Percentiles rank a stretch among this genome's conserved stretches.
Evolutionary conservation across 2,329 filamentous ascomycete species (phyloP).

Genomic region (Triangularia setosa): DNA sequence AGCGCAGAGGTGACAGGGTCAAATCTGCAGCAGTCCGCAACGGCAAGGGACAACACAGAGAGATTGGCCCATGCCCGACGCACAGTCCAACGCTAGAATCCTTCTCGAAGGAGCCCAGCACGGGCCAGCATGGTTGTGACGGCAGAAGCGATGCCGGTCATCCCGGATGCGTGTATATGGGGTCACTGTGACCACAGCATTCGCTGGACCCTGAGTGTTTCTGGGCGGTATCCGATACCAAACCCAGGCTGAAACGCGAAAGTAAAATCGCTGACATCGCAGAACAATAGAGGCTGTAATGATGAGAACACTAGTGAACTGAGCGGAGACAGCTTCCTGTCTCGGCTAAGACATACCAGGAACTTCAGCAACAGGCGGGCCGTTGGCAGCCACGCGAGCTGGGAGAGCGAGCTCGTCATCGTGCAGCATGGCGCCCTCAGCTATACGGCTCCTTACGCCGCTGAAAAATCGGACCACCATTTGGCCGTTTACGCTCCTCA

Average conservation of each 20-base stretch:
- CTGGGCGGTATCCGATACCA: conserved; percentile 15
- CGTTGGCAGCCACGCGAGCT: neutral
- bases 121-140: conserved; percentile 24
- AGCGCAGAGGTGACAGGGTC: neutral
- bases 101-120: conserved; percentile 34
- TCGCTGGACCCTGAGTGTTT: conserved; percentile 3
- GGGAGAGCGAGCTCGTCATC: conserved; percentile 5
- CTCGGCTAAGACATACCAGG: neutral
- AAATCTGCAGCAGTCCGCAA: conserved; percentile 2
- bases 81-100: conserved; percentile 31
- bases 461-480: neutral
- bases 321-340: neutral
- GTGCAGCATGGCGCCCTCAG: conserved; percentile 6
- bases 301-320: neutral
- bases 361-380: neutral
- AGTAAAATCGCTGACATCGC: neutral
- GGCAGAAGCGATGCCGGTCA: conserved; percentile 20
- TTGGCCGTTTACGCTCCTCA: neutral
- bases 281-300: neutral
- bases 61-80: conserved; percentile 2
- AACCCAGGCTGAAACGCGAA: conserved; percentile 10
- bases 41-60: conserved; percentile 1
- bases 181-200: conserved; percentile 16
- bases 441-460: neutral
- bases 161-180: conserved; percentile 12